A percentile compares a stretch with the other conserved stretches of the same genome.
Evolutionary conservation across 1,284 basidiomycete species (phyloP).

Genomic region (Somion occarium): DNA sequence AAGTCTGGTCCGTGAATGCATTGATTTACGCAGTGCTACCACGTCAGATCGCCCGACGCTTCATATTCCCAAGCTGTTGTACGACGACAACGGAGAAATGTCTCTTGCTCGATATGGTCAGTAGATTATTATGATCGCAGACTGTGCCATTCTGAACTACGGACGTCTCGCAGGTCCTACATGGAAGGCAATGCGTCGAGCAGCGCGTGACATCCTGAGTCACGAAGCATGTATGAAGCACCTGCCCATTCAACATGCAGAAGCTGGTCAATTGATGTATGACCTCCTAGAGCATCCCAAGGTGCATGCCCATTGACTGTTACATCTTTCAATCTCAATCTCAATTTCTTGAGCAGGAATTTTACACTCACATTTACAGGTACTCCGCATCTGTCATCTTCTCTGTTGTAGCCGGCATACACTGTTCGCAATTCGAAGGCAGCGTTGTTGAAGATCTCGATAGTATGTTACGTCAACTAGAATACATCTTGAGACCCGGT

Average conservation of each 20-base stretch:
- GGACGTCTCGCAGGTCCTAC: not conserved
- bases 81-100: constrained; percentile 16
- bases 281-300: constrained; percentile 21
- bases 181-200: constrained; percentile 2
- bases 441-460: constrained; percentile 19
- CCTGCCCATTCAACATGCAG: constrained; percentile 24
- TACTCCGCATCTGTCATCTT: no score
- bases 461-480: not conserved
- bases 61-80: constrained; percentile 20
- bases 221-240: constrained; percentile 9
- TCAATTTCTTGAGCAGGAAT: constrained; percentile 14
- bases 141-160: not conserved
- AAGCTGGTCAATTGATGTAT: constrained; percentile 16
- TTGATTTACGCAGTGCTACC: no score
- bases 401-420: constrained; percentile 23
- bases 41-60: constrained; percentile 18
- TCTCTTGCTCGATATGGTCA: not conserved
- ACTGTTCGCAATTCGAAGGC: constrained; percentile 20
- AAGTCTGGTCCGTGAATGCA: constrained; percentile 22
- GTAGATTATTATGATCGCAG: not conserved
- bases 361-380: constrained; percentile 22
- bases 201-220: not conserved
- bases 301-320: constrained; percentile 14
- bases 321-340: not conserved
- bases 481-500: constrained; percentile 15